A percentile compares a stretch with the other conserved stretches of the same genome.
phyloP scores from a whole-genome alignment of 2,329 filamentous ascomycete genomes.

The Myrmaecium sp. region DNA sequence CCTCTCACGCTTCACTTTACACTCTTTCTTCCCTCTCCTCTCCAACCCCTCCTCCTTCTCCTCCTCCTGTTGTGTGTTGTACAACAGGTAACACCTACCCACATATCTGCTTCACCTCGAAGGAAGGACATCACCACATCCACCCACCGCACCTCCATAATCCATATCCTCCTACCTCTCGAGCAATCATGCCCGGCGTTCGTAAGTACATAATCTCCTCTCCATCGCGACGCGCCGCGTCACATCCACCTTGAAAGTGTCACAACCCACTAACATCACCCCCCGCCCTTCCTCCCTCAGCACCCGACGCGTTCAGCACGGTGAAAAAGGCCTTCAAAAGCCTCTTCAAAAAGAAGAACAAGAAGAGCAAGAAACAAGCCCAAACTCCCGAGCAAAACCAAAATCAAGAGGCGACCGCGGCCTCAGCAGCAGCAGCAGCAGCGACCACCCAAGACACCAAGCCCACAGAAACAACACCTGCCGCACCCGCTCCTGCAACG shows the following conservation, averaged over 20 bases:
- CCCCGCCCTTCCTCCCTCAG: conserved; percentile 7
- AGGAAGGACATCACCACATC: too few species aligned
- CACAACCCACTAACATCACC: background rate
- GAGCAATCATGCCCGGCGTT: conserved; percentile 21
- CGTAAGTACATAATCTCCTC: conserved; percentile 14
- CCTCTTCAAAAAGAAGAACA: conserved; percentile 15
- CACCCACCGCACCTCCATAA: too few species aligned
- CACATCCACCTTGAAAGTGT: conserved; percentile 1
- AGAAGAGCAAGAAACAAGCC: conserved; percentile 10
- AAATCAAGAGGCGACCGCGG: conserved; percentile 3
- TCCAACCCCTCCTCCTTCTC: too few species aligned
- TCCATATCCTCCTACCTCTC: too few species aligned
- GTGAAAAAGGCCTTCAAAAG: conserved; percentile 22
- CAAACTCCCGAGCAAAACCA: too few species aligned
- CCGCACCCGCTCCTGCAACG: conserved; percentile 14
- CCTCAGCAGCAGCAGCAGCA: conserved; percentile 12
- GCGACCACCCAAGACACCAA: conserved; percentile 10
- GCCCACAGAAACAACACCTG: conserved; percentile 18
- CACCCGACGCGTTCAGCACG: conserved; percentile 18
- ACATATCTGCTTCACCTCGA: too few species aligned
- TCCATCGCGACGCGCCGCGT: background rate
- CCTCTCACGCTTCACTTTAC: too few species aligned
- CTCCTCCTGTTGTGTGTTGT: too few species aligned
- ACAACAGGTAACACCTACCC: too few species aligned
- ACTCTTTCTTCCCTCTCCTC: too few species aligned